Conservation (phyloP, 1,284 basidiomycete species). For the Microbotryum violaceum region DNA sequence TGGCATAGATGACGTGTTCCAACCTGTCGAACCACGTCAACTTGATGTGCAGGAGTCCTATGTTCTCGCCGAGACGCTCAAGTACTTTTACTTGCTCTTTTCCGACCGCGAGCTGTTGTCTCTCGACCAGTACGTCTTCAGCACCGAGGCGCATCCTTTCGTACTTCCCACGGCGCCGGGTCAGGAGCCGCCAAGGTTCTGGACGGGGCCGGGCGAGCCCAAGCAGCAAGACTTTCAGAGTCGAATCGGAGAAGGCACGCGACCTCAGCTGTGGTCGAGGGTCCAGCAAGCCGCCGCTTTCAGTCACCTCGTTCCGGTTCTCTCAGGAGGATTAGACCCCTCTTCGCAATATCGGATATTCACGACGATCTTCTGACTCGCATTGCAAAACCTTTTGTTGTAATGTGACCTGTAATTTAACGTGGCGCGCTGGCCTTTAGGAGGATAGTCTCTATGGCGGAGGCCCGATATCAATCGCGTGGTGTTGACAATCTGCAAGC, state of each 20-base stretch:
- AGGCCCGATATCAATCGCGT: too few species aligned
- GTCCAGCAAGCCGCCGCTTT: slow-evolving; percentile 23
- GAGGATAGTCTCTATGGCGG: too few species aligned
- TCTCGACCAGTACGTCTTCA: slow-evolving; percentile 68
- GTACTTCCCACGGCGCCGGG: neutral
- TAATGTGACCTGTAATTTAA: too few species aligned
- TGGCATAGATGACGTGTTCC: too few species aligned
- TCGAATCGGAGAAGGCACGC: slow-evolving; percentile 21
- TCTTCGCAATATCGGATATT: too few species aligned
- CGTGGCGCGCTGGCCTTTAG: too few species aligned
- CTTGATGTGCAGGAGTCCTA: neutral
- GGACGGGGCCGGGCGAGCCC: slow-evolving; percentile 16
- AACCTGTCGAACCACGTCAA: too few species aligned
- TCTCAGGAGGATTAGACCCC: too few species aligned
- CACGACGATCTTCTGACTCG: too few species aligned
- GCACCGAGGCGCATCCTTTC: slow-evolving; percentile 53
- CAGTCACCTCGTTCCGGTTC: neutral
- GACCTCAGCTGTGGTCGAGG: slow-evolving; percentile 25
- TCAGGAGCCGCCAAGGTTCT: slow-evolving; percentile 1
- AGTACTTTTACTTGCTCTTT: slow-evolving; percentile 88
- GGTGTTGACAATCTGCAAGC: too few species aligned
- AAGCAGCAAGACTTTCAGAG: slow-evolving; percentile 1
- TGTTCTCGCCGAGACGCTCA: slow-evolving; percentile 63
- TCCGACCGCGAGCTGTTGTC: slow-evolving; percentile 59
- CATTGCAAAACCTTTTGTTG: too few species aligned